Evolutionary conservation across 257 asterid species (phyloP).

Genomic region (Solanum habrochaites): DNA sequence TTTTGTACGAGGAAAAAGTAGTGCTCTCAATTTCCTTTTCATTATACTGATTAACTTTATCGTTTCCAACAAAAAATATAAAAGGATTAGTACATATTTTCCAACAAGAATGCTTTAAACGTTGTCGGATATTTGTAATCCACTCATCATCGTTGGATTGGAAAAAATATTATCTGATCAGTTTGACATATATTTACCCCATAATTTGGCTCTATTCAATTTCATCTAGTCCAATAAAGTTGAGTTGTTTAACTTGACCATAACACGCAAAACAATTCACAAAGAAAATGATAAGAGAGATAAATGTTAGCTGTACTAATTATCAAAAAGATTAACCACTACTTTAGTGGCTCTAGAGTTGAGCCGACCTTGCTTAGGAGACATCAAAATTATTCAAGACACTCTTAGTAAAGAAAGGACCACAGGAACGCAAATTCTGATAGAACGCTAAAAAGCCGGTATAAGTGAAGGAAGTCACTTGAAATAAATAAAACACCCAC

Average conservation of each 20-base stretch:
- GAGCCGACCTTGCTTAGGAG: background rate
- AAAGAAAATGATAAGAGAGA: background rate
- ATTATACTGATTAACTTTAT: background rate
- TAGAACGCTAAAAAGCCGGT: background rate
- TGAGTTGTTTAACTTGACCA: background rate
- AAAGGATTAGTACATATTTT: background rate
- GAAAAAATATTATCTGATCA: background rate
- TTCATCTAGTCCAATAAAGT: background rate
- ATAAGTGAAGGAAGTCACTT: background rate
- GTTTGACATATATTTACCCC: background rate
- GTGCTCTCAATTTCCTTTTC: background rate
- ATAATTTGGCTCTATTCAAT: background rate
- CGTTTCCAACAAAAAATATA: background rate
- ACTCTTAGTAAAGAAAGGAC: background rate
- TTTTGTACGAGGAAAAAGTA: background rate
- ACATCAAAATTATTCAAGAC: background rate
- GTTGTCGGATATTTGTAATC: background rate
- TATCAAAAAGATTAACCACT: background rate
- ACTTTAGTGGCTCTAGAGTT: background rate
- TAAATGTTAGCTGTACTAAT: background rate
- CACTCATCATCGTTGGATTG: background rate
- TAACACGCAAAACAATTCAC: background rate
- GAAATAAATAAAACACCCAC: background rate
- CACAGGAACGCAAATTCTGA: background rate
- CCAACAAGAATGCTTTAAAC: background rate